A percentile compares a stretch with the other conserved stretches of the same genome.
Conservation (phyloP, 257 asterid genomes). For the Solanum pimpinellifolium region DNA sequence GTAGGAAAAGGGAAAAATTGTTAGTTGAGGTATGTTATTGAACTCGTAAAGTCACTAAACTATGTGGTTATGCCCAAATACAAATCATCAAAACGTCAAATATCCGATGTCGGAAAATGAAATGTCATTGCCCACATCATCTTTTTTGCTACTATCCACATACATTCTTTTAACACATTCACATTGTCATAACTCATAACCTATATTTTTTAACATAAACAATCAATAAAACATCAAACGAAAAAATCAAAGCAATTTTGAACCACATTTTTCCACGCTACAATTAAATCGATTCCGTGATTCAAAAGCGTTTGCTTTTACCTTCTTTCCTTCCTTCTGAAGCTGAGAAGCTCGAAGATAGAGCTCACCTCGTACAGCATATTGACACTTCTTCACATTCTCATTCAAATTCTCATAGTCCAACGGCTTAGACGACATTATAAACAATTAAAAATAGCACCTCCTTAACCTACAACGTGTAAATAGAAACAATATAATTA, state of each 20-base stretch:
- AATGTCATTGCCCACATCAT: neutral
- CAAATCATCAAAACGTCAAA: neutral
- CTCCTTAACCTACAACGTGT: neutral
- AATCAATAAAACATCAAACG: neutral
- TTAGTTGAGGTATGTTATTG: too few species aligned
- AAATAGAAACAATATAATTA: neutral
- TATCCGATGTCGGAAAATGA: rapidly evolving
- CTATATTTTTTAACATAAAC: neutral
- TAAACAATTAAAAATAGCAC: neutral
- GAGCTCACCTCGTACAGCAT: constrained; percentile 97
- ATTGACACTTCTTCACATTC: constrained; percentile 90
- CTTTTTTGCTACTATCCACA: neutral
- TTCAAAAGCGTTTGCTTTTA: neutral
- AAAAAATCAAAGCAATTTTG: too few species aligned
- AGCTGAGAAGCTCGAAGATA: constrained; percentile 98
- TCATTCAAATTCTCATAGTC: constrained; percentile 89
- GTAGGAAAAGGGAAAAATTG: too few species aligned
- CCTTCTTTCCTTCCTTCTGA: constrained; percentile 99
- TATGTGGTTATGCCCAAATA: neutral
- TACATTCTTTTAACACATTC: too few species aligned
- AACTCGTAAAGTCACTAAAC: neutral
- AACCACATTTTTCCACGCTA: neutral
- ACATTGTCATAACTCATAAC: too few species aligned
- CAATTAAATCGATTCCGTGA: neutral
- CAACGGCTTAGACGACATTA: constrained; percentile 57